phyloP scores from a whole-genome alignment of 2,329 filamentous ascomycete genomes.

The Daldinia sp. region DNA sequence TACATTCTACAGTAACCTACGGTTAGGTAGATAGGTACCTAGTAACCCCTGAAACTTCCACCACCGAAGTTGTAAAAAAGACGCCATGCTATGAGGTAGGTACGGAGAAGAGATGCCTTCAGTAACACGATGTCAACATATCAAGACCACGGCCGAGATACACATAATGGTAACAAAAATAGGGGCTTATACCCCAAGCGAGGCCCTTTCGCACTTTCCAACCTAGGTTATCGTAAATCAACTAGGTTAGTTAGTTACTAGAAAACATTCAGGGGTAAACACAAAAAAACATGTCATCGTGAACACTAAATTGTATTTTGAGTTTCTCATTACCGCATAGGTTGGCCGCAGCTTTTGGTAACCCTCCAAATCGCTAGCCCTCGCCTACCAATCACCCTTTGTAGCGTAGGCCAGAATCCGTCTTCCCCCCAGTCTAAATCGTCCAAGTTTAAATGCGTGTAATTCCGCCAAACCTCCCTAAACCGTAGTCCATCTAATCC shows the following conservation, averaged over 20 bases:
- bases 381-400: constrained; percentile 70
- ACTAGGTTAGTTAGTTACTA: neutral
- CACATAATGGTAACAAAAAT: neutral
- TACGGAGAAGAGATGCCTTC: too few species aligned
- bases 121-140: neutral
- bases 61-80: too few species aligned
- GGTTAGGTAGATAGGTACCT: too few species aligned
- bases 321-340: constrained; percentile 18
- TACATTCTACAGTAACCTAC: too few species aligned
- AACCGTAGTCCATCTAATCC: constrained; percentile 68
- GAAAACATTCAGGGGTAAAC: neutral
- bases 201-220: too few species aligned
- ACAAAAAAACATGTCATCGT: neutral
- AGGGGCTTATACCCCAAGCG: neutral
- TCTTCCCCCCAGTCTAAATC: constrained; percentile 83
- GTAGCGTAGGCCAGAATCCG: constrained; percentile 75
- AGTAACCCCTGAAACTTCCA: too few species aligned
- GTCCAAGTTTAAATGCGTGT: constrained; percentile 76
- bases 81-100: too few species aligned
- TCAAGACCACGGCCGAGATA: neutral
- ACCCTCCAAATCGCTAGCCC: constrained; percentile 71
- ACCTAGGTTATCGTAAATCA: neutral
- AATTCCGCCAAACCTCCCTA: constrained; percentile 74
- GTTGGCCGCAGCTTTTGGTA: constrained; percentile 64
- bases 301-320: constrained; percentile 15